Evolutionary conservation across 2,329 filamentous ascomycete species (phyloP).

Genomic region (Talaromyces sp.): DNA sequence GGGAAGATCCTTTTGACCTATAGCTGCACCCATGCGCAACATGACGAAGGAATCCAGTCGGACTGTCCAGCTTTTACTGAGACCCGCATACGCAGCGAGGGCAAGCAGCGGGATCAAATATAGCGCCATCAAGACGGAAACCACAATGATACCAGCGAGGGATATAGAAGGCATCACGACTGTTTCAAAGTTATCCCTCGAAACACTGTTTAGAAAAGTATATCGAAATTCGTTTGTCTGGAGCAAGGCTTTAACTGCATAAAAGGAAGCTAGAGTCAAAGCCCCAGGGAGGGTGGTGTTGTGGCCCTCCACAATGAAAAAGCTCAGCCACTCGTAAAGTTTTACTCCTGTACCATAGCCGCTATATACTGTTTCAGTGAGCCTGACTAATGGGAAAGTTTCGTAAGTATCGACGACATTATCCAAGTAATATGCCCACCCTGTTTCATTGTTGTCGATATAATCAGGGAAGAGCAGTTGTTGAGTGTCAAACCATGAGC

Average conservation of each 20-base stretch:
- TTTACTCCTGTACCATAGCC: background rate
- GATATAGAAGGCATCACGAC: background rate
- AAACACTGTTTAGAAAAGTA: background rate
- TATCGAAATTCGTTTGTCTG: background rate
- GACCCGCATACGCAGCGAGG: background rate
- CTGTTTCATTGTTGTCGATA: background rate
- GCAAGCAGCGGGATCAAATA: background rate
- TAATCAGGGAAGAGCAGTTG: background rate
- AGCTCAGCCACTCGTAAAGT: background rate
- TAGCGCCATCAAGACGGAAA: background rate
- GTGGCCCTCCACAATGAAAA: background rate
- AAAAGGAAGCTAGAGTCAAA: background rate
- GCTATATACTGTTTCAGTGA: background rate
- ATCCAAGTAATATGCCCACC: background rate
- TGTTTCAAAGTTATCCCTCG: background rate
- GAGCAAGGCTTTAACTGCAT: background rate
- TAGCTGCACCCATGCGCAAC: constrained; percentile 11
- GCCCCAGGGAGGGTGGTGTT: background rate
- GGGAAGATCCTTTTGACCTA: constrained; percentile 6
- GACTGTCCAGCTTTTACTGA: background rate
- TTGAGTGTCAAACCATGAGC: background rate
- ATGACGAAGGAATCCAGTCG: constrained; percentile 7
- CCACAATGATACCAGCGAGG: background rate
- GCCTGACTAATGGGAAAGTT: background rate
- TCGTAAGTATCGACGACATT: background rate